These are phyloP conservation scores for Diaporthe ilicicola DNA, from an alignment of 2,329 filamentous ascomycete species.

Conservation along the genomic window DNA sequence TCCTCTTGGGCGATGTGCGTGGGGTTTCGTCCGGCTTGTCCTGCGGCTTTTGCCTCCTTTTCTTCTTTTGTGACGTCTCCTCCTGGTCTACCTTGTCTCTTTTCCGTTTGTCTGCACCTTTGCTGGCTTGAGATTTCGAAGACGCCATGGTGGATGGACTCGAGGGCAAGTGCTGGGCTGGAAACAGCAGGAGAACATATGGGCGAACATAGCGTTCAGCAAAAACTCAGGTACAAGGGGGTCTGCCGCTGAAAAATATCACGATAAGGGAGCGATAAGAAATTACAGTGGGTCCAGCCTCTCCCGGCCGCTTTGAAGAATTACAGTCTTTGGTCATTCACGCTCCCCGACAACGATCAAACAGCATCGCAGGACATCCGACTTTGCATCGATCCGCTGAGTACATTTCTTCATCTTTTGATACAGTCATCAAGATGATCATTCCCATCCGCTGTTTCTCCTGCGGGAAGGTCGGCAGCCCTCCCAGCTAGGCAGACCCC, in stretches of 20 bases:
- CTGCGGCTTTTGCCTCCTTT: slow-evolving; percentile 30
- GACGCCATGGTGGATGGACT: slow-evolving; percentile 30
- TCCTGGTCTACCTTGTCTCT: slow-evolving; percentile 34
- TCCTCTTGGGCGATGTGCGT: slow-evolving; percentile 24
- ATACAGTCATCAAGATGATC: slow-evolving; percentile 78
- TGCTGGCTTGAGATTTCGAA: slow-evolving; percentile 31
- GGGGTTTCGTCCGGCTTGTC: slow-evolving; percentile 24
- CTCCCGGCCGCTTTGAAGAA: slow-evolving; percentile 42
- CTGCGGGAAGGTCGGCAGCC: slow-evolving; percentile 86
- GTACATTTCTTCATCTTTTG: background rate
- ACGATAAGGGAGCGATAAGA: slow-evolving; percentile 34
- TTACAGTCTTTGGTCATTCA: slow-evolving; percentile 42
- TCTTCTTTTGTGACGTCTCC: slow-evolving; percentile 34
- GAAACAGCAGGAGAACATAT: background rate
- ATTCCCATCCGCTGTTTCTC: slow-evolving; percentile 99
- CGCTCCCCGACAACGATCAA: background rate
- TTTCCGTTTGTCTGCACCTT: slow-evolving; percentile 34
- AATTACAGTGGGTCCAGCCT: slow-evolving; percentile 30
- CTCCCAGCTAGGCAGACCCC: background rate
- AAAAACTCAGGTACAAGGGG: slow-evolving; percentile 29
- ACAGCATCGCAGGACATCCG: slow-evolving; percentile 7
- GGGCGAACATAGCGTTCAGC: slow-evolving; percentile 36
- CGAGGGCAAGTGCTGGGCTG: slow-evolving; percentile 16
- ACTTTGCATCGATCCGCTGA: background rate
- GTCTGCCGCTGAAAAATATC: slow-evolving; percentile 32